Evolutionary conservation across 208 protist genomes (phyloP).

Genomic region (Blechomonas ayalai): DNA sequence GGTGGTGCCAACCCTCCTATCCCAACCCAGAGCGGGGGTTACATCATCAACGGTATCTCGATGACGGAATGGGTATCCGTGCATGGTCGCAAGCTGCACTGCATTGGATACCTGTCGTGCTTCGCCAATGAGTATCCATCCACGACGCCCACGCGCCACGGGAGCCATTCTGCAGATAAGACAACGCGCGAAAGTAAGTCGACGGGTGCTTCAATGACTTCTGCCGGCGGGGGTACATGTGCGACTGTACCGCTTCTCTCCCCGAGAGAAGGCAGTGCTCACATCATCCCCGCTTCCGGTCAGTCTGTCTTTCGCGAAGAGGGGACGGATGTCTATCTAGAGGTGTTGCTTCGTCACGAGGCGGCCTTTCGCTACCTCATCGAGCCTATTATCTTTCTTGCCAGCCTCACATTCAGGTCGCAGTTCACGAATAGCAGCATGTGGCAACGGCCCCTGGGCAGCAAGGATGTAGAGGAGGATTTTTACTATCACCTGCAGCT

Average conservation of each 20-base stretch:
- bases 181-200: too few relatives aligned
- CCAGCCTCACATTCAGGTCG: constrained; percentile 72
- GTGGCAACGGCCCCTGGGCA: constrained; percentile 38
- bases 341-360: constrained; percentile 62
- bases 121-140: too few relatives aligned
- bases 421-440: constrained; percentile 79
- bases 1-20: not conserved
- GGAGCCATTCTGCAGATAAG: too few relatives aligned
- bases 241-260: too few relatives aligned
- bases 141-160: too few relatives aligned
- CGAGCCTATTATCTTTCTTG: constrained; percentile 66
- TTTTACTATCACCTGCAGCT: constrained; percentile 74
- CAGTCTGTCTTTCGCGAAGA: too few relatives aligned
- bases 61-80: constrained; percentile 28
- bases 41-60: not conserved
- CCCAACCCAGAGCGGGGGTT: not conserved
- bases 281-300: too few relatives aligned
- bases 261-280: too few relatives aligned
- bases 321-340: constrained; percentile 47
- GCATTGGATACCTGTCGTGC: constrained; percentile 51
- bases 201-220: too few relatives aligned
- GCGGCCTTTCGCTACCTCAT: constrained; percentile 39
- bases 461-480: constrained; percentile 45
- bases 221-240: too few relatives aligned
- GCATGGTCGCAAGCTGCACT: constrained; percentile 48